Base-by-base conservation (phyloP, 2,329 filamentous ascomycete genomes). In the Aspergillus quadrilineatus region DNA sequence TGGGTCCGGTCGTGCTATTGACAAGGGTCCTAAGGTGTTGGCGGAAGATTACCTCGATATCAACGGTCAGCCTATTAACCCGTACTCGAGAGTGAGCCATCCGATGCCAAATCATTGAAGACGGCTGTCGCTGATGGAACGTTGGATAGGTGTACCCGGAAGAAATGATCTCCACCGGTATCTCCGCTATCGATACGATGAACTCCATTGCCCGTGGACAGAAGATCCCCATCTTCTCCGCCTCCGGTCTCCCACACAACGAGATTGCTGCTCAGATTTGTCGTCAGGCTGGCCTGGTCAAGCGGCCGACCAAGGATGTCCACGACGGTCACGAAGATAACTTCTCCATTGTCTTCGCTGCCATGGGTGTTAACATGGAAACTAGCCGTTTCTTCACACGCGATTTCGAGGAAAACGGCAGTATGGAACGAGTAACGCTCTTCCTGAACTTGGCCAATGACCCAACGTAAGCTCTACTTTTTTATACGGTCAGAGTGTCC, bases 351-450 rank as follows among this genome's bases (percentile, higher is more conserved):
- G 94, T 99, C 56, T 99, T 99, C 74, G 95, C 91, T 73, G 94
- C 94, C 72, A 99, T 99, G 94, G 94, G 94, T 92, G 94, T 99
- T 68, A 99, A 99, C 82, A 87, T 99, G 88, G 94, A 99, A 76
- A 99, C 94, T 32, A 90, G 89, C 69, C 89, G 94, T 68, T 99
- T 99, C 85, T 99, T 99, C 82, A 97, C 93, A 37, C 86, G 91
- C 65, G 94, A 99, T 71, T 99, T 99, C 72, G 94, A 99, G 77
- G 92, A 99, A 84, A 99, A 99, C 77, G 95, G 95, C 67, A 96
- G 90, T 79, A 87, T 99, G 87, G 94, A 97, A 81, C 90, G 94
- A 79, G 88, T 90, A 67, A 97, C 95, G 6, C 82, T 99, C 60
- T 99, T 99, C 89, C 84, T 99, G 73, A 99, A 99, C 82, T 87